Evolutionary conservation across 2,329 filamentous ascomycete genomes (phyloP).

Genomic region (Emergomyces pasteurianus): DNA sequence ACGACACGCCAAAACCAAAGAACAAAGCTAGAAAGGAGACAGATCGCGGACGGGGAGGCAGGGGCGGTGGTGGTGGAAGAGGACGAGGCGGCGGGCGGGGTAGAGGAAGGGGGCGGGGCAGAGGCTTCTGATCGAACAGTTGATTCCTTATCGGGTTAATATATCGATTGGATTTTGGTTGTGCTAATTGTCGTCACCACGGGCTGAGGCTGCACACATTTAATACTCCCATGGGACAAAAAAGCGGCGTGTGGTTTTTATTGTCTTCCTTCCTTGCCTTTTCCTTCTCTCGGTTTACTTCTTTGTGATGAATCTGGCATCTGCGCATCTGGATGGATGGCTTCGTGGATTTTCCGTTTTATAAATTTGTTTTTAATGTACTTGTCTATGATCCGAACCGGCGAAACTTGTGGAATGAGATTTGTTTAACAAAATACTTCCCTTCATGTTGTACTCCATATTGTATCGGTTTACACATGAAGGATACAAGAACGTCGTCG

Average conservation of each 20-base stretch:
- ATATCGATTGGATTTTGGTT: background rate
- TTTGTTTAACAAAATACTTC: background rate
- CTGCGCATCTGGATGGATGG: background rate
- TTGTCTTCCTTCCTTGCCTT: conserved; percentile 9
- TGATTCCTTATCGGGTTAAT: background rate
- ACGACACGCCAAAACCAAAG: conserved; percentile 96
- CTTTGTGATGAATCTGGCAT: background rate
- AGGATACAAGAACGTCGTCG: background rate
- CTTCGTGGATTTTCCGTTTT: background rate
- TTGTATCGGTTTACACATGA: background rate
- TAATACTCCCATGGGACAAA: background rate
- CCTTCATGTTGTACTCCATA: background rate
- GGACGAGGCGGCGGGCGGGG: conserved; percentile 41
- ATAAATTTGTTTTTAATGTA: background rate
- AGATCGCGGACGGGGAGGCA: conserved; percentile 34
- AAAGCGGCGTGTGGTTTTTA: conserved; percentile 13
- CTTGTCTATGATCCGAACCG: background rate
- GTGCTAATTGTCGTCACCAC: background rate
- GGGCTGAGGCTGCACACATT: background rate
- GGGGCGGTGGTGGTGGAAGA: conserved; percentile 37
- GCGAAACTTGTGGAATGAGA: conserved; percentile 3
- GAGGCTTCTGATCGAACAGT: conserved; percentile 19
- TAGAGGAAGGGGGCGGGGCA: conserved; percentile 44
- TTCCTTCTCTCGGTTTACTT: conserved; percentile 5
- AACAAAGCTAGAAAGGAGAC: conserved; percentile 97